A percentile compares a stretch with the other conserved stretches of the same genome.
Conservation (phyloP, 2,329 filamentous ascomycete genomes). For the Septoria petroselini region DNA sequence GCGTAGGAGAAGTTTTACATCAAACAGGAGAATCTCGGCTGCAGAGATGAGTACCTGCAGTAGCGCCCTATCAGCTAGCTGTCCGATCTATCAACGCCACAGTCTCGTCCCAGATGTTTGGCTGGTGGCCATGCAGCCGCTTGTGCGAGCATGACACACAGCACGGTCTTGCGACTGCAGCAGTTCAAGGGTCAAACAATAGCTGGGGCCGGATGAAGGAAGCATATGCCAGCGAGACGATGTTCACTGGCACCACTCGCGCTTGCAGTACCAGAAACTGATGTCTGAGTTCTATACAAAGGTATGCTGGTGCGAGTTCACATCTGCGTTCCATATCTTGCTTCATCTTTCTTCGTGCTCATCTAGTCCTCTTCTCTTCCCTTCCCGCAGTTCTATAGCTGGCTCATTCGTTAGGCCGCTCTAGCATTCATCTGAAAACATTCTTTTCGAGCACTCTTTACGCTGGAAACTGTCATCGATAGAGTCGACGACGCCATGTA, state of each 20-base stretch:
- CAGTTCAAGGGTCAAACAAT: slow-evolving; percentile 19
- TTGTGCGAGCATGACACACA: slow-evolving; percentile 19
- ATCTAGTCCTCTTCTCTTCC: slow-evolving; percentile 12
- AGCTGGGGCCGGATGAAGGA: slow-evolving; percentile 8
- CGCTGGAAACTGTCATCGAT: slow-evolving; percentile 12
- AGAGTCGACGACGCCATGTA: slow-evolving; percentile 19
- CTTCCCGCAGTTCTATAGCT: slow-evolving; percentile 35
- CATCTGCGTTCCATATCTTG: slow-evolving; percentile 21
- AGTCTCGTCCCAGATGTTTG: slow-evolving; percentile 15
- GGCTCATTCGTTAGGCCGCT: slow-evolving; percentile 49
- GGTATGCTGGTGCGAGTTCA: slow-evolving; percentile 40
- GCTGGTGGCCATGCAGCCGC: slow-evolving; percentile 21
- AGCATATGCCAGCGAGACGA: slow-evolving; percentile 7
- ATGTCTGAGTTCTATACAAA: slow-evolving; percentile 32
- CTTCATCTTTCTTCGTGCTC: slow-evolving; percentile 5
- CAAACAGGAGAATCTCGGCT: slow-evolving; percentile 9
- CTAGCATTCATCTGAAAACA: slow-evolving; percentile 15
- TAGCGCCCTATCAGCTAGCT: not conserved
- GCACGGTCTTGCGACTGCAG: slow-evolving; percentile 17
- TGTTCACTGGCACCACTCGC: slow-evolving; percentile 15
- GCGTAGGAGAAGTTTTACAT: not conserved
- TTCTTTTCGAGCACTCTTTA: slow-evolving; percentile 4
- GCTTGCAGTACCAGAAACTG: slow-evolving; percentile 3
- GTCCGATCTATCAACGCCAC: slow-evolving; percentile 15
- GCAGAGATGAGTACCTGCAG: slow-evolving; percentile 10